Evolutionary conservation across 179 eudicot genomes (phyloP).

Genomic region (Carnegiea gigantea): DNA sequence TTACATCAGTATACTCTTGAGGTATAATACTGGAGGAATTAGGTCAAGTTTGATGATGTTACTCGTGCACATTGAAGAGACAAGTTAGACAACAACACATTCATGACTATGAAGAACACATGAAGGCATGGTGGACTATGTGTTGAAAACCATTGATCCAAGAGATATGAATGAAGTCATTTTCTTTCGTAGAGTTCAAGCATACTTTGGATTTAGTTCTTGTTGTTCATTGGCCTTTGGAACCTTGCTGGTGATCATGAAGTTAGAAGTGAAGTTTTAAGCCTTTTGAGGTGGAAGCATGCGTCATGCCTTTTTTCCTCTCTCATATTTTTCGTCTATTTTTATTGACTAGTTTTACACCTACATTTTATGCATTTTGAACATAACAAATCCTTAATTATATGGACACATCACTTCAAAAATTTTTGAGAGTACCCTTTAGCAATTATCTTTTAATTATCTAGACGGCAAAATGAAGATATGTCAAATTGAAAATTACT

Average conservation of each 20-base stretch:
- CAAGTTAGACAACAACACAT: neutral
- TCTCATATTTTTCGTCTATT: too few species aligned
- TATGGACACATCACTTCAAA: too few species aligned
- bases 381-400: too few species aligned
- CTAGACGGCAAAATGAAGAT: too few species aligned
- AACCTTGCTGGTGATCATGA: neutral
- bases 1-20: too few species aligned
- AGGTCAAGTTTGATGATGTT: neutral
- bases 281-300: neutral
- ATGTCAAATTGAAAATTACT: too few species aligned
- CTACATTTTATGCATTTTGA: too few species aligned
- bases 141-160: neutral
- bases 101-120: neutral
- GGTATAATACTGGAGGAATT: neutral
- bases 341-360: too few species aligned
- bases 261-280: neutral
- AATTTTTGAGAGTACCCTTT: too few species aligned
- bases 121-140: neutral
- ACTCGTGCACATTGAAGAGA: neutral
- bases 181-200: neutral
- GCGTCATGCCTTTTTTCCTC: neutral
- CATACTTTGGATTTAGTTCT: neutral
- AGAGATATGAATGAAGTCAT: neutral
- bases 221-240: neutral
- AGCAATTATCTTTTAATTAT: too few species aligned